Conservation (phyloP, 257 asterid genomes). For the Solanum sejunctum region DNA sequence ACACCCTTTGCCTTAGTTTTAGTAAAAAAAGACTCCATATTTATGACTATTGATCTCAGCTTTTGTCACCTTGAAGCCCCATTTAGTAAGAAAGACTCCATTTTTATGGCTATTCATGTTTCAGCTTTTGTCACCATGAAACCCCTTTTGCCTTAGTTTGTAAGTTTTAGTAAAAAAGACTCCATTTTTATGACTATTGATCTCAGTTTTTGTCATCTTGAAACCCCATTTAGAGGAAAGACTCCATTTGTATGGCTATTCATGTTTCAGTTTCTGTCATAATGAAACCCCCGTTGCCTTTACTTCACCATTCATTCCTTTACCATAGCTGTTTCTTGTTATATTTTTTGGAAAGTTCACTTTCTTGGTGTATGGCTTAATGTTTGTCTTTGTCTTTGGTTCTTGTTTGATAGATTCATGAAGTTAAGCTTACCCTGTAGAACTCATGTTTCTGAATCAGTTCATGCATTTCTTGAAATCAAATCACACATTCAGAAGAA, state of each 20-base stretch:
- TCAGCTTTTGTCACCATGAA: neutral
- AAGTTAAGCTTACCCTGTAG: neutral
- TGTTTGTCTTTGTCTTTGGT: neutral
- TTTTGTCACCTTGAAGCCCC: slow-evolving; percentile 1
- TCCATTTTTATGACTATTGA: neutral
- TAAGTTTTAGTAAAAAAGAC: neutral
- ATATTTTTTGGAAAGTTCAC: neutral
- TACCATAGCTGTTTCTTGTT: neutral
- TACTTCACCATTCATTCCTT: neutral
- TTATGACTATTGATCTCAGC: neutral
- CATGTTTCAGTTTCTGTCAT: neutral
- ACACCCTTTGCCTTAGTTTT: neutral
- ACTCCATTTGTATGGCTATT: neutral
- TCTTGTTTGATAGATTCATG: slow-evolving; percentile 22
- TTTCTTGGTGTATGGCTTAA: neutral
- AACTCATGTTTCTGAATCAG: slow-evolving; percentile 60
- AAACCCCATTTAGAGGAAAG: neutral
- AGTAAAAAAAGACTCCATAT: neutral
- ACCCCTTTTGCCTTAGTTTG: neutral
- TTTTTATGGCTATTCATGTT: neutral
- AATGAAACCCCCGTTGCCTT: slow-evolving; percentile 1
- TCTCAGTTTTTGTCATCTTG: neutral
- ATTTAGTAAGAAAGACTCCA: neutral
- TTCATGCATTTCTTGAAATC: slow-evolving; percentile 83
- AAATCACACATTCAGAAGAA: slow-evolving; percentile 69